phyloP scores from a whole-genome alignment of 257 asterid species.

The Echium plantagineum region DNA sequence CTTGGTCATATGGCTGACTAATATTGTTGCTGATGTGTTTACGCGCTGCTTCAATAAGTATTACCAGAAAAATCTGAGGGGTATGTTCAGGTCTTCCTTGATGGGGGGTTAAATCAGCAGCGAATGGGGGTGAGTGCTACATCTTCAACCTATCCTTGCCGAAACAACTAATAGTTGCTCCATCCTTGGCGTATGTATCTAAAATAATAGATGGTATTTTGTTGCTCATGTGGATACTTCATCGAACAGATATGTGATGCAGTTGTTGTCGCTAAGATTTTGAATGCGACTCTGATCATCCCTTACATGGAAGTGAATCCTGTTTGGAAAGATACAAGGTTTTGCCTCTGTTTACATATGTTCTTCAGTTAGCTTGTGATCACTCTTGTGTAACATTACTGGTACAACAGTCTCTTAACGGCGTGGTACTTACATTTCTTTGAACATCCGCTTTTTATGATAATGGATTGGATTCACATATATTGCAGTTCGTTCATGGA shows the following conservation, averaged over 20 bases:
- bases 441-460: not conserved
- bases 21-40: not conserved
- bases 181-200: too few species aligned
- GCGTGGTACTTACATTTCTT: not conserved
- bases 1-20: not conserved
- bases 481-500: slow-evolving; percentile 72
- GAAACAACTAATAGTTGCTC: too few species aligned
- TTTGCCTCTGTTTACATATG: not conserved
- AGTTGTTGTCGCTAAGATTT: slow-evolving; percentile 88
- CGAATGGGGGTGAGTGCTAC: slow-evolving; percentile 68
- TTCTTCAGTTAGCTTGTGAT: too few species aligned
- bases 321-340: slow-evolving; percentile 98
- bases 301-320: slow-evolving; percentile 91
- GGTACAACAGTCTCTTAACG: slow-evolving; percentile 1
- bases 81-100: slow-evolving; percentile 85
- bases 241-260: slow-evolving; percentile 81
- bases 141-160: too few species aligned
- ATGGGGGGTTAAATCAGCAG: slow-evolving; percentile 96
- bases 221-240: slow-evolving; percentile 6
- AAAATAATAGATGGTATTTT: not conserved
- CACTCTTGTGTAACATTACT: too few species aligned
- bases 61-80: slow-evolving; percentile 68
- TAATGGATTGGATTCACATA: too few species aligned
- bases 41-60: slow-evolving; percentile 23
- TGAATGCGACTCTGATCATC: slow-evolving; percentile 89